Percentiles rank a stretch among this genome's conserved stretches.
phyloP scores from a whole-genome alignment of 2,329 filamentous ascomycete species.

The Phaeosphaeriaceae sp. region DNA sequence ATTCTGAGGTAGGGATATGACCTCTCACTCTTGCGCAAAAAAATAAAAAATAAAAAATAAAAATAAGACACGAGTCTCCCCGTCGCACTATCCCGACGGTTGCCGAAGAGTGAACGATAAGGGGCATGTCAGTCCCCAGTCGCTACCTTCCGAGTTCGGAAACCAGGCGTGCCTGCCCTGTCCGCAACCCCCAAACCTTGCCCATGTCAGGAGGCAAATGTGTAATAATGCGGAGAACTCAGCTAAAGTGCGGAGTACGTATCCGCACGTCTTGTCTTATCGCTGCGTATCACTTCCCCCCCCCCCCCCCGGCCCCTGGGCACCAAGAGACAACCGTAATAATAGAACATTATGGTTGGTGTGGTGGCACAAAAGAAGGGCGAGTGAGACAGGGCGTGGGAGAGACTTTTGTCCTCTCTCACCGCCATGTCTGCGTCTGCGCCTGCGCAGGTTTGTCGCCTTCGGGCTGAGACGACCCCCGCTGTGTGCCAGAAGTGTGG shows the following conservation, averaged over 20 bases:
- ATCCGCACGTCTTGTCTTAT: constrained; percentile 21
- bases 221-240: constrained; percentile 17
- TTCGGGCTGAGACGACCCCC: constrained; percentile 17
- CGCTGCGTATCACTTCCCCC: constrained; percentile 9
- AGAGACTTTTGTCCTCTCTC: constrained; percentile 7
- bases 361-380: constrained; percentile 18
- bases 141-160: constrained; percentile 21
- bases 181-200: neutral
- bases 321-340: constrained; percentile 21
- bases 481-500: constrained; percentile 18
- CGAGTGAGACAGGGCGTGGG: constrained; percentile 20
- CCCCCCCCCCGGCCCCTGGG: neutral
- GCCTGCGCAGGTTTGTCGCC: too few species aligned
- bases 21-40: too few species aligned
- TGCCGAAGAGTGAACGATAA: constrained; percentile 12
- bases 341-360: constrained; percentile 9
- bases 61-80: too few species aligned
- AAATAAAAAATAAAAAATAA: too few species aligned
- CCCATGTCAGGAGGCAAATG: constrained; percentile 2
- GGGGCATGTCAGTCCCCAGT: constrained; percentile 1
- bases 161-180: constrained; percentile 7
- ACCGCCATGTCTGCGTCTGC: constrained; percentile 16
- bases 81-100: constrained; percentile 6
- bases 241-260: constrained; percentile 11
- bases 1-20: too few species aligned